Evolutionary conservation across 2,329 filamentous ascomycete genomes (phyloP).

Genomic region (Huntiella bhutanensis): DNA sequence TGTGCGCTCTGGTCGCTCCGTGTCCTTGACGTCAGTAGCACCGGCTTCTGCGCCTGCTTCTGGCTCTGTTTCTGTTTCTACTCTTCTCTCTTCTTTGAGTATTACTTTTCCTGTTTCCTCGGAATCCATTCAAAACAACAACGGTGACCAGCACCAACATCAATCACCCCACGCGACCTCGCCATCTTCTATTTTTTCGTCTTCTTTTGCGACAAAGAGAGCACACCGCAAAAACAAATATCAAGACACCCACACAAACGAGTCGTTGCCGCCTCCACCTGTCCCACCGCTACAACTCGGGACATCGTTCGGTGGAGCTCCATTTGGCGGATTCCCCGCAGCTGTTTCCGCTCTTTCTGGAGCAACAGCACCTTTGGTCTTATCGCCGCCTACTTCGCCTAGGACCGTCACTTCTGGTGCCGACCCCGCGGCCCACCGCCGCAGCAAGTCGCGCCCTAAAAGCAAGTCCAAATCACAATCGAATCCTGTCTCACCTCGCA

Average conservation of each 20-base stretch:
- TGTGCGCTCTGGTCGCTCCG: slow-evolving; percentile 8
- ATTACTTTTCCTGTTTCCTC: background rate
- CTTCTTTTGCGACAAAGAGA: background rate
- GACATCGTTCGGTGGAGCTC: background rate
- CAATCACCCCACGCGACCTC: background rate
- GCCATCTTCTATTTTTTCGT: background rate
- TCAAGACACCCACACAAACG: too few species aligned
- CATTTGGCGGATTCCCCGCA: background rate
- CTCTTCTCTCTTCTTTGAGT: background rate
- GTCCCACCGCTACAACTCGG: background rate
- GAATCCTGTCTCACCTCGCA: background rate
- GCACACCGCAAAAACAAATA: background rate
- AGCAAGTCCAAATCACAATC: slow-evolving; percentile 1
- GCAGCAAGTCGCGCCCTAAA: slow-evolving; percentile 1
- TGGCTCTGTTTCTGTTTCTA: background rate
- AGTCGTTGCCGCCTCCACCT: background rate
- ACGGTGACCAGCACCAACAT: background rate
- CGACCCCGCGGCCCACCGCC: background rate
- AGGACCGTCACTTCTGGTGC: background rate
- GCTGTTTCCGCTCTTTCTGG: background rate
- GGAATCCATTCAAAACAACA: background rate
- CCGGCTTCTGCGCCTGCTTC: background rate
- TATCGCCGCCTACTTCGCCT: slow-evolving; percentile 3
- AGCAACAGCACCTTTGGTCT: background rate
- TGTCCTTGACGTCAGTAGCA: slow-evolving; percentile 5